phyloP scores from a whole-genome alignment of 495 filamentous ascomycete genomes.

The Umbilicaria muhlenbergii region DNA sequence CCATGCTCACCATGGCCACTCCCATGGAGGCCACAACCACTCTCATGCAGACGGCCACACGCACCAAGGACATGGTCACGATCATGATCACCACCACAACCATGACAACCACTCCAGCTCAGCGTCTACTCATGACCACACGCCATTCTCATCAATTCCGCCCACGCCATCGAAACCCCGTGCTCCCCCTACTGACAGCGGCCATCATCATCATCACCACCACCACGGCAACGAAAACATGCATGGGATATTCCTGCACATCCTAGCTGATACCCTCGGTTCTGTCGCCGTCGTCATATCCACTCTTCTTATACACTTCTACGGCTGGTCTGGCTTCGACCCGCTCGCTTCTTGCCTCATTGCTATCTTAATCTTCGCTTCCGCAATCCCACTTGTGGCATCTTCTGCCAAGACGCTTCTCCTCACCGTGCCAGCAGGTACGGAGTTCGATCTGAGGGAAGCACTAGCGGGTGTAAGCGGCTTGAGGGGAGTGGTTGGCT shows the following conservation, averaged over 20 bases:
- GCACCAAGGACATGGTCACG: slow-evolving; percentile 18
- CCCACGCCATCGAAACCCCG: slow-evolving; percentile 11
- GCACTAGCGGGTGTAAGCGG: slow-evolving; percentile 70
- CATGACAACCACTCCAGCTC: slow-evolving; percentile 24
- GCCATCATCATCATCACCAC: slow-evolving; percentile 25
- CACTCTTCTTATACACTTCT: slow-evolving; percentile 70
- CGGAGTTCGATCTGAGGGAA: slow-evolving; percentile 79
- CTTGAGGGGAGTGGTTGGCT: slow-evolving; percentile 70
- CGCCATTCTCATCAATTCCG: slow-evolving; percentile 9
- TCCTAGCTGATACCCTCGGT: slow-evolving; percentile 87
- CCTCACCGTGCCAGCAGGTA: slow-evolving; percentile 67
- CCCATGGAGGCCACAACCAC: slow-evolving; percentile 34
- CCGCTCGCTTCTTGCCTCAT: slow-evolving; percentile 89
- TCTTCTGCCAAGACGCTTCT: slow-evolving; percentile 69
- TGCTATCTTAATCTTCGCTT: slow-evolving; percentile 78
- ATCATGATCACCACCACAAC: slow-evolving; percentile 15
- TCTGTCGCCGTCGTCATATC: slow-evolving; percentile 90
- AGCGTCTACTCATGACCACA: slow-evolving; percentile 12
- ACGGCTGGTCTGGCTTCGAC: slow-evolving; percentile 88
- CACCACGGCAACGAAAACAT: slow-evolving; percentile 91
- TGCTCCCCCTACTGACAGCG: slow-evolving; percentile 10
- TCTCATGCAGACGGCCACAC: slow-evolving; percentile 5
- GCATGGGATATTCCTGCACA: slow-evolving; percentile 96
- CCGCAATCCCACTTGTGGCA: slow-evolving; percentile 74
- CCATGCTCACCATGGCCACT: slow-evolving; percentile 46